Conservation (phyloP, 2,329 filamentous ascomycete genomes). For the Fusarium sp. region DNA sequence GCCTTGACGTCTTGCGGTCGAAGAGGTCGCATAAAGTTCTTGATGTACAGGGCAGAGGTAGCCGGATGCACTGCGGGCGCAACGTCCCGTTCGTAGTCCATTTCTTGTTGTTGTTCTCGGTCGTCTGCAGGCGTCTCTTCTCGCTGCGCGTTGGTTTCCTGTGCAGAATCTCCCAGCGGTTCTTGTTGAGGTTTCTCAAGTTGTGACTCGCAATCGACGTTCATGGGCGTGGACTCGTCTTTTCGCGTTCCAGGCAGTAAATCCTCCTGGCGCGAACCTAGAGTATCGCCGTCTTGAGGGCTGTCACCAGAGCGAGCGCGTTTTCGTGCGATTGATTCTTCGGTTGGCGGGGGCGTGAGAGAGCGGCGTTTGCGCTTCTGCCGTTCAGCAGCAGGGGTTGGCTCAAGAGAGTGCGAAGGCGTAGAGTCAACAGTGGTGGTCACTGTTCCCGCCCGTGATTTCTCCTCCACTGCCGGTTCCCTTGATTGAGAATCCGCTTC, state of each 20-base stretch:
- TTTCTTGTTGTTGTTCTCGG: constrained; percentile 36
- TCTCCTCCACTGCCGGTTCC: constrained; percentile 16
- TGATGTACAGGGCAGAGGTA: constrained; percentile 85
- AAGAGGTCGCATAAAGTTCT: constrained; percentile 88
- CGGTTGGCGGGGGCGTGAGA: constrained; percentile 65
- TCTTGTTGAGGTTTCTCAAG: constrained; percentile 7
- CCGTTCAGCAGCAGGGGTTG: constrained; percentile 41
- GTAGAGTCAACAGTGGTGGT: constrained; percentile 19
- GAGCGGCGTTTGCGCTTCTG: constrained; percentile 75
- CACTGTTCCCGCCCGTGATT: constrained; percentile 19
- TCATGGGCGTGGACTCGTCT: constrained; percentile 27
- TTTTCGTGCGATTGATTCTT: constrained; percentile 64
- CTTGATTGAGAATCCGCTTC: constrained; percentile 16
- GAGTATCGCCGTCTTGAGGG: constrained; percentile 18
- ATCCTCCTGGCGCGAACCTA: constrained; percentile 25
- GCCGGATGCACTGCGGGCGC: constrained; percentile 73
- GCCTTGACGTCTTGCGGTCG: constrained; percentile 71
- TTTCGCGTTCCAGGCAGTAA: constrained; percentile 8
- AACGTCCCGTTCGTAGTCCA: constrained; percentile 51
- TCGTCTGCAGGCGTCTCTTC: constrained; percentile 9
- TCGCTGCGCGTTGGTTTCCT: not conserved
- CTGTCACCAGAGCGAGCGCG: constrained; percentile 57
- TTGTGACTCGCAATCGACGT: constrained; percentile 17
- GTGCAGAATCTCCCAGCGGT: not conserved
- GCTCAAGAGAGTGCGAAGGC: constrained; percentile 17